Percentiles rank a stretch among this genome's conserved stretches.
Conservation (phyloP, 768 basidiomycete genomes). For the Lepiota subincarnata region DNA sequence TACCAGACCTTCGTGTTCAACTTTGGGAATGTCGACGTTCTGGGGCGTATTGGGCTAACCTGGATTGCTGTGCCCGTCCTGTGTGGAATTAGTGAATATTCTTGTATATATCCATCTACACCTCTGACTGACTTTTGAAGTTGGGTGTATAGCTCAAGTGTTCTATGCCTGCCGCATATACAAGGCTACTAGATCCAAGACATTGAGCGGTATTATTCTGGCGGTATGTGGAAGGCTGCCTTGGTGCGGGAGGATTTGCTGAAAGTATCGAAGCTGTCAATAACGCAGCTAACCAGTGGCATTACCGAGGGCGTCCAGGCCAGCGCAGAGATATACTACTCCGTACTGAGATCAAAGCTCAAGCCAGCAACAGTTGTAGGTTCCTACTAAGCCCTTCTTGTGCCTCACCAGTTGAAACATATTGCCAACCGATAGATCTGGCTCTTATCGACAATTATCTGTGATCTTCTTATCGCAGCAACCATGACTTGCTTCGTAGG, state of each 20-base stretch:
- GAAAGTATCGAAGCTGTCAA: not conserved
- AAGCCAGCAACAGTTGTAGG: not conserved
- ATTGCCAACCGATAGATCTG: not conserved
- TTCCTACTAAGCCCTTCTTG: not conserved
- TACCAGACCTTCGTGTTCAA: not conserved
- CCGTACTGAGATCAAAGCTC: not conserved
- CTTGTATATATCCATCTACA: not conserved
- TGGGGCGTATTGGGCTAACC: not conserved
- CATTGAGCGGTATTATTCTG: not conserved
- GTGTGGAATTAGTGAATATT: not conserved
- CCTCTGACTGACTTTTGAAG: not conserved
- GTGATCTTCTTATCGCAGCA: conserved; percentile 1
- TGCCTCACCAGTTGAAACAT: not conserved
- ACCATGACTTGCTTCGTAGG: not conserved
- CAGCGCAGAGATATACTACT: not conserved
- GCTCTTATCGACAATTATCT: conserved; percentile 1
- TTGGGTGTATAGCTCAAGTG: not conserved
- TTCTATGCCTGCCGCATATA: conserved; percentile 6
- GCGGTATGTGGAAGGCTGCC: not conserved
- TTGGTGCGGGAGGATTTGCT: not conserved
- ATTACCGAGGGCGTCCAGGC: not conserved
- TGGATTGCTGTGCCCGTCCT: not conserved
- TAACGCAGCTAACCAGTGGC: not conserved
- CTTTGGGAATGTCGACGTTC: not conserved
- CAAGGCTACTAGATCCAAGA: not conserved